Base-by-base conservation (phyloP, 2,329 filamentous ascomycete species). In the Daldinia sp. region DNA sequence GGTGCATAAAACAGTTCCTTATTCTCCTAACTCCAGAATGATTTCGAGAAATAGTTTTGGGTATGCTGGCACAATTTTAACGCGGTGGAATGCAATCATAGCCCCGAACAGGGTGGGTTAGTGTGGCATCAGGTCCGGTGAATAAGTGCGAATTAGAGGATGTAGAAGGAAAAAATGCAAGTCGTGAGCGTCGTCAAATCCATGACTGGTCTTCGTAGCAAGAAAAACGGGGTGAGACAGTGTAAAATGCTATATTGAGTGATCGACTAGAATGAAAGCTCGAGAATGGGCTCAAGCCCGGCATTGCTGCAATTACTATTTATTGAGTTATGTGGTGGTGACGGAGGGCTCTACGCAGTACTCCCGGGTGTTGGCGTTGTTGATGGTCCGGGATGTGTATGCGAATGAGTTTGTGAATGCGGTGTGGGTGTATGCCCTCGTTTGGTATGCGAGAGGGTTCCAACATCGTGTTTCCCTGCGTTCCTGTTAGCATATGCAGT, bases 381-480 rank as follows among this genome's bases (percentile, higher is more conserved):
- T n/a, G 77, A 77, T 11, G 74, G 73, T 54, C 73, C 77, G 10
- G 77, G 74, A 63, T 81, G 79, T 23, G 73, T 64, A 45, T 75
- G 70, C 2, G 68, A 43, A 57, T 77, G 76, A 35, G 70, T 63
- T 51, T 75, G 70, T 1, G 68, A 48, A 57, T 76, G 73, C 25
- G 70, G 62, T 30, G 63, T 70, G 10, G 75, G 69, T 63, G 80
- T 70, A 32, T 82, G 81, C 61, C 80, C 77, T 68, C 79, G 80
- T 74, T 81, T 83, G 48, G 78, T 77, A 61, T 79, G 80, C 60
- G 83, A 79, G 51, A 90, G 75, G 56, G 82, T 86, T 56, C 86
- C 84, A 49, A 93, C 90, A 74, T 93, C 90, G 72, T 93, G 90
- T 80, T 91, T 92, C 69, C 90, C 88, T 91, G 50, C 4, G 4